Evolutionary conservation across 306 rosid genomes (phyloP).

Genomic region (Lathyrus aphaca): DNA sequence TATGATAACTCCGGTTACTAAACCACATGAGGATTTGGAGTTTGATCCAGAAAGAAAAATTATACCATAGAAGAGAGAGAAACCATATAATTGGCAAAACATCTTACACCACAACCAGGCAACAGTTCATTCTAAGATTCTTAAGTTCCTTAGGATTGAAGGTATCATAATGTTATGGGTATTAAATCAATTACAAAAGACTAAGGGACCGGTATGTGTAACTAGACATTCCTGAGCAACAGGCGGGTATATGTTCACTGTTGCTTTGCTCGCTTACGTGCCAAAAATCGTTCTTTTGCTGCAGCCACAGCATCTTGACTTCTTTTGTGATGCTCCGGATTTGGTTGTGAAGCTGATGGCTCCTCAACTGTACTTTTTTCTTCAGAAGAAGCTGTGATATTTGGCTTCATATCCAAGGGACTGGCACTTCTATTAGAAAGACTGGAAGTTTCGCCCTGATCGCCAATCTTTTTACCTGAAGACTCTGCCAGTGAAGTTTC

Average conservation of each 20-base stretch:
- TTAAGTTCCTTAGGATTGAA: conserved; percentile 20
- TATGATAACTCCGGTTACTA: no score
- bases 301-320: conserved; percentile 68
- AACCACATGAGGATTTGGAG: no score
- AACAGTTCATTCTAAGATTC: conserved; percentile 17
- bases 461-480: conserved; percentile 35
- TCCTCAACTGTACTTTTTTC: conserved; percentile 43
- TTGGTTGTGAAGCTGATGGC: conserved; percentile 49
- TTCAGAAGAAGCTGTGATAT: conserved; percentile 14
- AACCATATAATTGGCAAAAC: not conserved
- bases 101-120: not conserved
- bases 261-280: conserved; percentile 70
- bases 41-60: no score
- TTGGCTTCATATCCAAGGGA: conserved; percentile 42
- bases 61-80: not conserved
- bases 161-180: conserved; percentile 26
- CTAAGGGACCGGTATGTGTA: not conserved
- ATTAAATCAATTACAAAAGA: not conserved
- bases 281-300: conserved; percentile 80
- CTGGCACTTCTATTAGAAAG: conserved; percentile 35
- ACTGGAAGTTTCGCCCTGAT: conserved; percentile 44
- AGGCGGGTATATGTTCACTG: conserved; percentile 38
- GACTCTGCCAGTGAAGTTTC: conserved; percentile 42
- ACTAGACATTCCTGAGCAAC: conserved; percentile 14
- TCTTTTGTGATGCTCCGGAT: conserved; percentile 72